A percentile compares a stretch with the other conserved stretches of the same genome.
phyloP scores from a whole-genome alignment of 2,329 filamentous ascomycete species.

The Colletotrichum truncatum region DNA sequence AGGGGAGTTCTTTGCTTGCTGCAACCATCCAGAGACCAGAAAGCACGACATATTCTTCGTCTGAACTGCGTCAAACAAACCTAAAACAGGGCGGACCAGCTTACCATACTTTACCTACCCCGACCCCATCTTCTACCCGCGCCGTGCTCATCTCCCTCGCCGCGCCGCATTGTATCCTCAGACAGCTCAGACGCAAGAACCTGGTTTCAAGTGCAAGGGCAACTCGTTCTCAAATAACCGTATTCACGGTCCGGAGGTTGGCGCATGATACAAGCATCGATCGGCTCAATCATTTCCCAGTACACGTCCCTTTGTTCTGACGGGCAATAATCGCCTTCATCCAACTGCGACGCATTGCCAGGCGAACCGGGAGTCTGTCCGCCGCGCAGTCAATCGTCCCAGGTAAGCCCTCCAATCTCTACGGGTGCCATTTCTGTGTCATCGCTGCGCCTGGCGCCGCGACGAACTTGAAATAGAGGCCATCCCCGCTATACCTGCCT shows the following conservation, averaged over 20 bases:
- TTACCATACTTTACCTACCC: neutral
- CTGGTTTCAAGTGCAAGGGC: constrained; percentile 30
- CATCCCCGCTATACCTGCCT: neutral
- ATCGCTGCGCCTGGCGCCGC: neutral
- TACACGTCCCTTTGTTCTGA: constrained; percentile 15
- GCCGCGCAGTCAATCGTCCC: constrained; percentile 15
- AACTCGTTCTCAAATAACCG: constrained; percentile 25
- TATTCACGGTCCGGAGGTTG: constrained; percentile 13
- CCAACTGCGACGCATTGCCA: constrained; percentile 20
- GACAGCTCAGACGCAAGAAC: constrained; percentile 29
- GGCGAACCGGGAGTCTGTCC: constrained; percentile 13
- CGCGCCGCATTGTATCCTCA: constrained; percentile 26
- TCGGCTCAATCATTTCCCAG: constrained; percentile 18
- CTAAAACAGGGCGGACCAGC: constrained; percentile 27
- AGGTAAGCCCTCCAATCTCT: constrained; percentile 17
- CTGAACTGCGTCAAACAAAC: constrained; percentile 30
- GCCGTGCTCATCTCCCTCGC: constrained; percentile 8
- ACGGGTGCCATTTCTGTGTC: neutral
- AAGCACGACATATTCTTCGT: constrained; percentile 29
- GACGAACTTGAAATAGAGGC: constrained; percentile 18
- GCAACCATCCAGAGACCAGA: constrained; percentile 15
- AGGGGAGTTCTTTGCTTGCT: neutral
- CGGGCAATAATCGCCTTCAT: constrained; percentile 13
- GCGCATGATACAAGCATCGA: constrained; percentile 10
- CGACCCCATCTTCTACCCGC: neutral